Base-by-base conservation (phyloP, 352 stramenopile species). In the Phytophthora hibernalis region DNA sequence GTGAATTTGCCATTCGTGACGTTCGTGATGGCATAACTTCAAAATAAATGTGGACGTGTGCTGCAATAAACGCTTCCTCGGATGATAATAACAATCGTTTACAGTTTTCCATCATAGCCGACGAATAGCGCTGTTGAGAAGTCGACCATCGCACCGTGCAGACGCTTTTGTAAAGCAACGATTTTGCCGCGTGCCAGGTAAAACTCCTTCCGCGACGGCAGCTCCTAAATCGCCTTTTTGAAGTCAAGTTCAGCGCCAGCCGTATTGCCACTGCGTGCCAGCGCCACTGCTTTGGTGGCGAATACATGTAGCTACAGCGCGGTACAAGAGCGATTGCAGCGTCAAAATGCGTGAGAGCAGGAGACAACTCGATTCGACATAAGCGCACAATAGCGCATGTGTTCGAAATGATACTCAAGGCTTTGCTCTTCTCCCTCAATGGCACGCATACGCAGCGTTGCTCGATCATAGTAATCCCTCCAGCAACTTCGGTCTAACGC, bases 141-240 rank as follows among this genome's bases (percentile, higher is more conserved):
- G 51, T 94, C 80, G 28, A 92, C 80, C 83, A 94, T 91, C 3
- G 85, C 83, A 51, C 91, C 85, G 40, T 92, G 83, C 45, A 92
- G 60, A 3, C 82, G 82, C 67, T 91, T 91, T 37, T 91, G 85
- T 47, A 87, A 65, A 30, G 85, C 80, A 38, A 92, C 76, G 42
- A 94, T 79, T 61, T 89, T 88, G 35, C 82, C 85, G 3, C 82
- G 67, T 12, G 78, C 78, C 16, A 92, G 52, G 43, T 91, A 94
- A 54, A 87, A 92, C 51, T 87, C 82, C 42, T 86, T 81, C 10
- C 70, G 69, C n/a, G 82, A 90, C 24, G 85, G 85, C 12, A 92
- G 61, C 31, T 85, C 72, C 18, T 90, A 70, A 15, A 94, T 91
- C 13, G 83, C 83, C n/a, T 80, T 70, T 51, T 87, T 90, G 40